These are phyloP conservation scores for Penicillium sp. DNA, from an alignment of 2,329 filamentous ascomycete genomes.

Conservation along the genomic window DNA sequence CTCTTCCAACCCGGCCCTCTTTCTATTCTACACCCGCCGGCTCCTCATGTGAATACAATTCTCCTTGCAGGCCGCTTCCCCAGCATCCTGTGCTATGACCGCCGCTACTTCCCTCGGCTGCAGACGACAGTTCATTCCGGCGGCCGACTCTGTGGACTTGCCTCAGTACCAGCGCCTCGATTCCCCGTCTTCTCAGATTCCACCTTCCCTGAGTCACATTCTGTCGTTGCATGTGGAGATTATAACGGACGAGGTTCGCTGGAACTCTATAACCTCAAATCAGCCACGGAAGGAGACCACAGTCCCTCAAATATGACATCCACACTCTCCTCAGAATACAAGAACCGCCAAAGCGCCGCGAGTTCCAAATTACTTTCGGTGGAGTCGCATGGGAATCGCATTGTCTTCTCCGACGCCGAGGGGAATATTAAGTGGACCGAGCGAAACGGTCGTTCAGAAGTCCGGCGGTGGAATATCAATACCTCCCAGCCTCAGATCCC, in stretches of 20 bases:
- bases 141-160: constrained; percentile 70
- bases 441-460: constrained; percentile 64
- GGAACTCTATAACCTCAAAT: constrained; percentile 66
- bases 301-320: constrained; percentile 28
- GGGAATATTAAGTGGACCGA: constrained; percentile 90
- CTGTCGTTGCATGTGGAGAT: constrained; percentile 78
- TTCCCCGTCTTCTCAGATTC: constrained; percentile 46
- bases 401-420: constrained; percentile 80
- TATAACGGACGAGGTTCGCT: constrained; percentile 90
- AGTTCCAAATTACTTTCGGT: constrained; percentile 78
- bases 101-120: constrained; percentile 77
- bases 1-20: constrained; percentile 78
- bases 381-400: constrained; percentile 73
- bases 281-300: constrained; percentile 28
- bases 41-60: constrained; percentile 68
- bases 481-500: constrained; percentile 28
- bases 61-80: constrained; percentile 88
- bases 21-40: constrained; percentile 74
- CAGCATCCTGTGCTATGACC: constrained; percentile 83
- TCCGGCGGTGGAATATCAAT: constrained; percentile 60
- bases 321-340: constrained; percentile 46
- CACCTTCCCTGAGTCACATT: constrained; percentile 56
- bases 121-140: constrained; percentile 80
- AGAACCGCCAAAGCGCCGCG: constrained; percentile 81
- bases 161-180: constrained; percentile 58